These are phyloP conservation scores for Leccinum angustisporum DNA, from an alignment of 1,284 basidiomycete genomes.

Conservation along the genomic window DNA sequence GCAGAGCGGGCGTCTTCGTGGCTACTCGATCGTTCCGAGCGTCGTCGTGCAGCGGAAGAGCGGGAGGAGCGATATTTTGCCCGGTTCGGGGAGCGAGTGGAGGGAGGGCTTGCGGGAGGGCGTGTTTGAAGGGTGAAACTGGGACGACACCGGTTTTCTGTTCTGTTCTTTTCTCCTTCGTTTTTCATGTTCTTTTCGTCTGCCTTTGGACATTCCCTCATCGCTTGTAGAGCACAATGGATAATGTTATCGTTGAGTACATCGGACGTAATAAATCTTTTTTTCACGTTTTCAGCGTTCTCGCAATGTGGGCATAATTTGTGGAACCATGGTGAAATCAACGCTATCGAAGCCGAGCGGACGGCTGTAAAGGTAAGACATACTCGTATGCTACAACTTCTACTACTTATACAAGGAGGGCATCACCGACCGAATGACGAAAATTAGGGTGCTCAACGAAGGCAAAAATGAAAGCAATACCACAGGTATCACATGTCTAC, in stretches of 20 bases:
- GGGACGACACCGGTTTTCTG: neutral
- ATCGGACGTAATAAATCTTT: neutral
- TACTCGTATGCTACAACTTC: neutral
- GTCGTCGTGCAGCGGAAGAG: slow-evolving; percentile 62
- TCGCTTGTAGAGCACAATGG: neutral
- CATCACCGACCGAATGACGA: neutral
- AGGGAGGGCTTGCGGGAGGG: slow-evolving; percentile 46
- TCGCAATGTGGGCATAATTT: neutral
- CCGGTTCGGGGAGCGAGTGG: slow-evolving; percentile 57
- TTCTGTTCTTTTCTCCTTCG: neutral
- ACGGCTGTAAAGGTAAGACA: neutral
- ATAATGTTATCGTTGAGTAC: neutral
- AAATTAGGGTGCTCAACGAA: neutral
- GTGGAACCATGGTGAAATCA: neutral
- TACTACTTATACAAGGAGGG: neutral
- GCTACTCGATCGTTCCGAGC: slow-evolving; percentile 65
- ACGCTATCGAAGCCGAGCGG: neutral
- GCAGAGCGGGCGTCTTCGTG: slow-evolving; percentile 48
- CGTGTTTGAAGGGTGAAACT: slow-evolving; percentile 36
- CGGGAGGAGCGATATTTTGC: slow-evolving; percentile 50
- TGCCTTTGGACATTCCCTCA: neutral
- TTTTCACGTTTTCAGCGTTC: neutral
- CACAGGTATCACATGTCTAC: neutral
- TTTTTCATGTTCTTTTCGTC: neutral
- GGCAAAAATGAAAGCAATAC: neutral